phyloP scores from a whole-genome alignment of 495 filamentous ascomycete genomes.

The Hyaloscypha finlandica region DNA sequence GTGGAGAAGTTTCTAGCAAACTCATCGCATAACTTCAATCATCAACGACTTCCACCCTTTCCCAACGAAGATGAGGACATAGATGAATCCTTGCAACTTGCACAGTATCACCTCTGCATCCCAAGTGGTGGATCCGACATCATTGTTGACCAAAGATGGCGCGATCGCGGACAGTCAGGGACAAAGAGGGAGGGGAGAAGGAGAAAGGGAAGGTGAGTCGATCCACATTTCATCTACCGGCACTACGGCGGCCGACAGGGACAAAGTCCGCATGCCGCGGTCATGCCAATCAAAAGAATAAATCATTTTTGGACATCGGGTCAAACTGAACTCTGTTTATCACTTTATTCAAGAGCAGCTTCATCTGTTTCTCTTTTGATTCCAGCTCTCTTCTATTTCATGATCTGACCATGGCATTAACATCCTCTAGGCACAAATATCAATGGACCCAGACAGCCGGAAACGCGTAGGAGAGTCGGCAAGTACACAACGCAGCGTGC shows the following conservation, averaged over 20 bases:
- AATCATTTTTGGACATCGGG: neutral
- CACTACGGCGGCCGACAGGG: neutral
- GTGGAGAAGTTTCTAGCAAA: neutral
- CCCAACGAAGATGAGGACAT: neutral
- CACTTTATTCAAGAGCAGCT: neutral
- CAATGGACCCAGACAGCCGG: conserved; percentile 18
- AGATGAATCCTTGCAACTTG: neutral
- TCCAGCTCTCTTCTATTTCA: neutral
- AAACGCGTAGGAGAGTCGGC: conserved; percentile 8
- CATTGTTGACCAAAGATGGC: neutral
- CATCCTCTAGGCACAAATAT: conserved; percentile 6
- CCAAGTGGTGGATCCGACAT: neutral
- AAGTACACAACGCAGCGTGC: conserved; percentile 1
- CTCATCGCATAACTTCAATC: neutral
- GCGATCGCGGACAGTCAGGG: neutral
- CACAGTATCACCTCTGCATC: neutral
- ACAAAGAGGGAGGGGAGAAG: neutral
- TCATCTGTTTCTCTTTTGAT: neutral
- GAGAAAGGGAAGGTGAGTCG: neutral
- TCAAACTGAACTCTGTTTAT: neutral
- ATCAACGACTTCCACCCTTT: neutral
- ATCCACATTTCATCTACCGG: neutral
- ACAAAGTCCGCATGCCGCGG: neutral
- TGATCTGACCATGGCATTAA: conserved; percentile 20
- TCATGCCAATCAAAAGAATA: neutral